phyloP scores from a whole-genome alignment of 495 filamentous ascomycete species.

The Hypomontagnella submonticulosa region DNA sequence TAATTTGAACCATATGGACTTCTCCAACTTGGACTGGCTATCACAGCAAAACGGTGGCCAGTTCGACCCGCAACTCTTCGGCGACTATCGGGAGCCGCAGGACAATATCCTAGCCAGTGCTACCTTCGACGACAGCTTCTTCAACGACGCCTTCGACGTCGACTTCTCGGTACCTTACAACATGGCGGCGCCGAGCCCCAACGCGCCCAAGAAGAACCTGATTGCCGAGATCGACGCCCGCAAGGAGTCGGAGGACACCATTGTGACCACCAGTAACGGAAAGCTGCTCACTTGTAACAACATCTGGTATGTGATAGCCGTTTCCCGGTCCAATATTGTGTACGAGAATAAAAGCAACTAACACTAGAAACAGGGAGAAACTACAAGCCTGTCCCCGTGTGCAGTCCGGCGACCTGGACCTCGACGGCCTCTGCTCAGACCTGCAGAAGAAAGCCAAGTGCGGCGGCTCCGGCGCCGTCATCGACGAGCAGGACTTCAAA shows the following conservation, averaged over 20 bases:
- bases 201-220: conserved; percentile 71
- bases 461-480: conserved; percentile 90
- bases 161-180: conserved; percentile 83
- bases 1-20: conserved; percentile 51
- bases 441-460: conserved; percentile 97
- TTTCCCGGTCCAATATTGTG: background rate
- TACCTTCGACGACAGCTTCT: conserved; percentile 79
- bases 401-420: conserved; percentile 86
- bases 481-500: conserved; percentile 89
- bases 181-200: conserved; percentile 58
- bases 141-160: conserved; percentile 86
- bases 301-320: conserved; percentile 78
- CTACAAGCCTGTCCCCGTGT: conserved; percentile 88
- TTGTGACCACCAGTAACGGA: conserved; percentile 59
- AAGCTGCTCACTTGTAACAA: conserved; percentile 86
- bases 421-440: conserved; percentile 91
- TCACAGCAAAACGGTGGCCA: conserved; percentile 86
- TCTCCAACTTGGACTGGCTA: conserved; percentile 75
- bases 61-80: conserved; percentile 93
- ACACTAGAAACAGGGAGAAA: conserved; percentile 75
- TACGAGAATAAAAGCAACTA: conserved; percentile 29
- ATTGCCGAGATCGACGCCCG: conserved; percentile 78
- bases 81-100: conserved; percentile 91
- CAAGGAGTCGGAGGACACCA: conserved; percentile 75
- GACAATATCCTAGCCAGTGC: conserved; percentile 71